These are phyloP conservation scores for Domatiomyces catenatus DNA, from an alignment of 2,329 filamentous ascomycete species.

Conservation along the genomic window DNA sequence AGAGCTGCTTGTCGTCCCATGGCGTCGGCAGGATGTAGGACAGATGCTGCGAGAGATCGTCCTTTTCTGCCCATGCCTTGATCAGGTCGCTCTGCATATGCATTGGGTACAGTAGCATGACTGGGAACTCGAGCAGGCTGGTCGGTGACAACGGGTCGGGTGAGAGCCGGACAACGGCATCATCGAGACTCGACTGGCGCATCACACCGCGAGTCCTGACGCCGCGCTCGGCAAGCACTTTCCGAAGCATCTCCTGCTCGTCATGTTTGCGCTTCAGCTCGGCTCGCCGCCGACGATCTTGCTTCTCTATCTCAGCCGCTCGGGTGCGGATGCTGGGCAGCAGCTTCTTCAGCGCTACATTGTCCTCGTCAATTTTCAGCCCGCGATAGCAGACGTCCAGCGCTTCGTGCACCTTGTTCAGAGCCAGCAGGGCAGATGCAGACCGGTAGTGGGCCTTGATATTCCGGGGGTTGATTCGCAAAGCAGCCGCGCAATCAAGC, in stretches of 20 bases:
- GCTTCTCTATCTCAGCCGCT: constrained; percentile 39
- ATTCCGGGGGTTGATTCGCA: constrained; percentile 65
- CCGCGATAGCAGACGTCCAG: constrained; percentile 63
- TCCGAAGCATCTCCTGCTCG: constrained; percentile 46
- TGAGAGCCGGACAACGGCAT: constrained; percentile 54
- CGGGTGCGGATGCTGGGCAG: constrained; percentile 48
- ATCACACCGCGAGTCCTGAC: constrained; percentile 53
- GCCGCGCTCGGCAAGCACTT: constrained; percentile 52
- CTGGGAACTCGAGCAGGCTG: constrained; percentile 59
- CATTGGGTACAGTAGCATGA: constrained; percentile 71
- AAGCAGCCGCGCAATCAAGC: constrained; percentile 63
- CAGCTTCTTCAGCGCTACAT: constrained; percentile 50
- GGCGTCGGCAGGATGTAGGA: constrained; percentile 73
- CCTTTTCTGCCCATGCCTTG: constrained; percentile 67
- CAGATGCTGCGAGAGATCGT: constrained; percentile 62
- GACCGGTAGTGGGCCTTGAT: constrained; percentile 87
- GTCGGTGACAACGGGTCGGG: constrained; percentile 59
- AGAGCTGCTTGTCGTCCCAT: constrained; percentile 61
- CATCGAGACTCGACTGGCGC: constrained; percentile 73
- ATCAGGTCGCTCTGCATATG: constrained; percentile 77
- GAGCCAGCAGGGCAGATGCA: constrained; percentile 57
- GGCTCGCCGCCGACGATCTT: constrained; percentile 40
- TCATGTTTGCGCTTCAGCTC: constrained; percentile 32
- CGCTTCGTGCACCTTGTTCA: constrained; percentile 67
- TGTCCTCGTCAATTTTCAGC: constrained; percentile 54